phyloP scores from a whole-genome alignment of 2,329 filamentous ascomycete genomes.

The Zymoseptoria pseudotritici region DNA sequence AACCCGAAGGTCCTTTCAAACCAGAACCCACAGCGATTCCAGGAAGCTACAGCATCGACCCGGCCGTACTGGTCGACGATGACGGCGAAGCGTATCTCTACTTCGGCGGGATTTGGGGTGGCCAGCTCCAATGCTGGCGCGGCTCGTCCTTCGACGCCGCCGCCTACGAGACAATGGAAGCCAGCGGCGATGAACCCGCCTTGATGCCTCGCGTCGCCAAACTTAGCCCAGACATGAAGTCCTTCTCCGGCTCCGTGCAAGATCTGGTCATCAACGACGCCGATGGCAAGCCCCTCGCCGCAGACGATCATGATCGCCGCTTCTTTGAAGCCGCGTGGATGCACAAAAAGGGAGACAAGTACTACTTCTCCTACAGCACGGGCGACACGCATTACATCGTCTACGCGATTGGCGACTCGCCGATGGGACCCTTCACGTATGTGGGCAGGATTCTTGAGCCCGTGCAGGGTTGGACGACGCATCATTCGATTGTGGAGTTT shows the following conservation, averaged over 20 bases:
- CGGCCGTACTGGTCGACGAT: conserved; percentile 66
- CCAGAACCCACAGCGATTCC: conserved; percentile 58
- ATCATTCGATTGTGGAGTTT: conserved; percentile 72
- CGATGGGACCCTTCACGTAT: conserved; percentile 66
- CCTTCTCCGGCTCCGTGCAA: conserved; percentile 48
- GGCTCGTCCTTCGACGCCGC: conserved; percentile 49
- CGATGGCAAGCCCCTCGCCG: conserved; percentile 52
- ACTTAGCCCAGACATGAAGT: conserved; percentile 58
- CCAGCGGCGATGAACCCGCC: conserved; percentile 51
- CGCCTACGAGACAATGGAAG: conserved; percentile 22
- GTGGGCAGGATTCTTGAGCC: conserved; percentile 65
- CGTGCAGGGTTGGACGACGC: conserved; percentile 73
- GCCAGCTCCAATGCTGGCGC: conserved; percentile 64
- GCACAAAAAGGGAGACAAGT: conserved; percentile 50
- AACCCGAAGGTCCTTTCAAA: conserved; percentile 62
- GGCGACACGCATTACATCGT: conserved; percentile 66
- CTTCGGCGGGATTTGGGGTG: conserved; percentile 75
- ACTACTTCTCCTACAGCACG: conserved; percentile 24
- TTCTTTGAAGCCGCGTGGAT: conserved; percentile 80
- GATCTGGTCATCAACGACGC: conserved; percentile 57
- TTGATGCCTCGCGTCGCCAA: conserved; percentile 60
- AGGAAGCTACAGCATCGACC: conserved; percentile 70
- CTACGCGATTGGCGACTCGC: conserved; percentile 59
- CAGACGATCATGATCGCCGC: conserved; percentile 63
- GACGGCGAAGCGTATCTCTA: conserved; percentile 60